phyloP scores from a whole-genome alignment of 148 eudicot genomes.

The Dianthus caryophyllus region DNA sequence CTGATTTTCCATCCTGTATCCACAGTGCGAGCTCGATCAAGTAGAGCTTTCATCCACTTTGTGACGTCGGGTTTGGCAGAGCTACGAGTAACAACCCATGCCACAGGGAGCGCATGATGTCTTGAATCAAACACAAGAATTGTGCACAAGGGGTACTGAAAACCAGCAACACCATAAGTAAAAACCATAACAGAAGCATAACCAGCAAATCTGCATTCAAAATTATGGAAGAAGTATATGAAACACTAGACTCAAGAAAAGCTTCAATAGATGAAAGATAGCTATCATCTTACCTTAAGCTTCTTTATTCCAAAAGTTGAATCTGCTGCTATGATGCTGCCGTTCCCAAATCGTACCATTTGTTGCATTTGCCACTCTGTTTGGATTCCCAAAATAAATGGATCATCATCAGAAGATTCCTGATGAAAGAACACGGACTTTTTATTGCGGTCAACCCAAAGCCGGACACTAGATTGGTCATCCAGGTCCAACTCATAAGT shows the following conservation, averaged over 20 bases:
- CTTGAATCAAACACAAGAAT: conserved; percentile 97
- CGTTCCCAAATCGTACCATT: conserved; percentile 89
- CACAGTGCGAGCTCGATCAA: conserved; percentile 57
- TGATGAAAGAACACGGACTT: conserved; percentile 73
- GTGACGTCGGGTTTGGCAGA: conserved; percentile 75
- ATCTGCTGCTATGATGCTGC: conserved; percentile 76
- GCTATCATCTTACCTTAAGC: conserved; percentile 54
- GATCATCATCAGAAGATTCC: conserved; percentile 61
- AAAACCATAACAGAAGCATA: conserved; percentile 18
- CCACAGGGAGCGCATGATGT: conserved; percentile 96
- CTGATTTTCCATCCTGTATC: conserved; percentile 76
- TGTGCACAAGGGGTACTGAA: conserved; percentile 88
- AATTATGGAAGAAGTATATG: conserved; percentile 12
- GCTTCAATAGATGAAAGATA: conserved; percentile 8
- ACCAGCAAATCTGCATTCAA: conserved; percentile 10
- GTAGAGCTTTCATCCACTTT: conserved; percentile 91
- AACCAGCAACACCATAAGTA: conserved; percentile 33
- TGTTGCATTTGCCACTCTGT: conserved; percentile 99
- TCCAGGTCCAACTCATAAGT: conserved; percentile 91
- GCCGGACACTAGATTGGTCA: conserved; percentile 78
- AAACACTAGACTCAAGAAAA: neutral
- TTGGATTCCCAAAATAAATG: conserved; percentile 91
- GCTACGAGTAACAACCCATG: conserved; percentile 87
- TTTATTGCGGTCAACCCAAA: conserved; percentile 91
- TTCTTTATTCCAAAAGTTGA: conserved; percentile 87